Percentiles rank a stretch among this genome's conserved stretches.
Evolutionary conservation across 73 alveolate genomes (phyloP).

Genomic region (Tetrahymena thermophila): DNA sequence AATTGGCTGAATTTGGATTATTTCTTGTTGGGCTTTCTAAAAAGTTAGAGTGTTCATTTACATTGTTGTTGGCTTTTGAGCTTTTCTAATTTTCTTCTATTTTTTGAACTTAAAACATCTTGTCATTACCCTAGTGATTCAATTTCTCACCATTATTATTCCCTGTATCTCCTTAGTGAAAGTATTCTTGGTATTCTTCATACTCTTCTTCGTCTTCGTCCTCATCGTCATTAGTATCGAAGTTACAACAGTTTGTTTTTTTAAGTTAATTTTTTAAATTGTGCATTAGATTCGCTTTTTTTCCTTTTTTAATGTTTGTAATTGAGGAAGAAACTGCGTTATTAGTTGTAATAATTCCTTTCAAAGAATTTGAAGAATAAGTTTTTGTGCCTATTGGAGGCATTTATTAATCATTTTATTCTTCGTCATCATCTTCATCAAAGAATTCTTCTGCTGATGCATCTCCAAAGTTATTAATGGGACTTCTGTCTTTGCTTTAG

Average conservation of each 20-base stretch:
- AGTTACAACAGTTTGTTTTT: background rate
- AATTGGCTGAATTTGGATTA: background rate
- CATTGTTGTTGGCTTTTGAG: background rate
- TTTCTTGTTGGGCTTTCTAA: background rate
- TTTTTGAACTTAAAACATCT: background rate
- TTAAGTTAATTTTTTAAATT: background rate
- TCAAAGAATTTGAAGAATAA: background rate
- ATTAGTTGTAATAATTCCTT: background rate
- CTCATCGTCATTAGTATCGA: background rate
- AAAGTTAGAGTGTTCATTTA: background rate
- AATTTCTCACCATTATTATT: background rate
- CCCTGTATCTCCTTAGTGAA: background rate
- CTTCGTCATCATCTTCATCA: background rate
- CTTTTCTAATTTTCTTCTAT: background rate
- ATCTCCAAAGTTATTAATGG: background rate
- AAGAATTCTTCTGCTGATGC: background rate
- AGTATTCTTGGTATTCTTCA: background rate
- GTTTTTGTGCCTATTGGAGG: background rate
- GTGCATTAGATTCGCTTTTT: background rate
- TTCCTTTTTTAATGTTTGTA: background rate
- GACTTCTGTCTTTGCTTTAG: background rate
- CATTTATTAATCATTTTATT: background rate
- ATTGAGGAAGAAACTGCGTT: background rate
- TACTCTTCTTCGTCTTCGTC: background rate
- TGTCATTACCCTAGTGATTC: background rate